These are phyloP conservation scores for Protomyces pachydermus DNA, from an alignment of 1,139 yeast species.

Conservation along the genomic window DNA sequence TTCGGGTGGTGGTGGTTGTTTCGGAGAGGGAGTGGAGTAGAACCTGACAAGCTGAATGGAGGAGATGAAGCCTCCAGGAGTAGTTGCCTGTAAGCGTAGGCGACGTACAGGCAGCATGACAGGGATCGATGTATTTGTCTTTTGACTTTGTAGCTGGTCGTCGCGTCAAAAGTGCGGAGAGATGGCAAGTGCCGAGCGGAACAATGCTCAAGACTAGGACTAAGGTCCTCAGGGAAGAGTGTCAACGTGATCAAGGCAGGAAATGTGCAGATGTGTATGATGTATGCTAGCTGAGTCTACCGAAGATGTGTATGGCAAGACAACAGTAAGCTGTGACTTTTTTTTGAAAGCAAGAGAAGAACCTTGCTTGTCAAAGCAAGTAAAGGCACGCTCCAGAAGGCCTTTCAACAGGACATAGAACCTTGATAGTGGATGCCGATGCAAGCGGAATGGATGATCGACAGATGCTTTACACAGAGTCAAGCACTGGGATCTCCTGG, in stretches of 20 bases:
- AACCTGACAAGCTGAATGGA: not conserved
- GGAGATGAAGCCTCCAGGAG: not conserved
- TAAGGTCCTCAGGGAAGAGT: not conserved
- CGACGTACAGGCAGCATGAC: no score
- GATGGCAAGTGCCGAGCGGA: not conserved
- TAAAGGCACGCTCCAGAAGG: not conserved
- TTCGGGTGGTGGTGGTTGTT: not conserved
- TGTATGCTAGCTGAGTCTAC: not conserved
- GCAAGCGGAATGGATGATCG: not conserved
- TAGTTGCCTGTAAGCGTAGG: not conserved
- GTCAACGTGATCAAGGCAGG: not conserved
- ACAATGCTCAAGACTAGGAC: no score
- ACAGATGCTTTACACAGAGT: slow-evolving; percentile 53
- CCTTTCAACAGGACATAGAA: not conserved
- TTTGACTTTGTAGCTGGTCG: not conserved
- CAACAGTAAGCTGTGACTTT: not conserved
- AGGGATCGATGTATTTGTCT: no score
- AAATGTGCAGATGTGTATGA: not conserved
- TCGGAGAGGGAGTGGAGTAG: not conserved
- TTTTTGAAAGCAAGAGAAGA: not conserved
- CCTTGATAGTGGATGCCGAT: not conserved
- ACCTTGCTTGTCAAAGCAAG: not conserved
- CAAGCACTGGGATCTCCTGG: slow-evolving; percentile 69
- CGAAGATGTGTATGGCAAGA: not conserved
- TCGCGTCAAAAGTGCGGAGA: not conserved